Evolutionary conservation across 108 stramenopile species (phyloP).

Genomic region (Cylindrotheca fusiformis): DNA sequence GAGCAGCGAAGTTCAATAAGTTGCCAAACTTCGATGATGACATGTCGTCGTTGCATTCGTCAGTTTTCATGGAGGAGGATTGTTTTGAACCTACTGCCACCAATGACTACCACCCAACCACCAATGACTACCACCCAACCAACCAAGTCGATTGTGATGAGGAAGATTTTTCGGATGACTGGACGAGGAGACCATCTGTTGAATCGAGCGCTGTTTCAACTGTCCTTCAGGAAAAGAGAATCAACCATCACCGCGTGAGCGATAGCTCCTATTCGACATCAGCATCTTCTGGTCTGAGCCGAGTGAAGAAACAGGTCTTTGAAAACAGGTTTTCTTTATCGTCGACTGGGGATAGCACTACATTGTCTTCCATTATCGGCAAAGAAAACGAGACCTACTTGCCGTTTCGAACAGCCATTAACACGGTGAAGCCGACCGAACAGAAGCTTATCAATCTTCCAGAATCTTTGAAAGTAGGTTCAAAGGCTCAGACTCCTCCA

Average conservation of each 20-base stretch:
- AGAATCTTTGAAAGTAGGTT: conserved; percentile 14
- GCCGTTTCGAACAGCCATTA: conserved; percentile 21
- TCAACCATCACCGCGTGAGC: background rate
- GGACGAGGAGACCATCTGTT: conserved; percentile 17
- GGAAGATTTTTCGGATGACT: conserved; percentile 8
- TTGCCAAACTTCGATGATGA: conserved; percentile 27
- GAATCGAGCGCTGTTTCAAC: conserved; percentile 29
- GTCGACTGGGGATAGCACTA: conserved; percentile 31
- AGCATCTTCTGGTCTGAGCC: conserved; percentile 22
- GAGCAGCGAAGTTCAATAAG: conserved; percentile 30
- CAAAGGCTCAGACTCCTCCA: conserved; percentile 33
- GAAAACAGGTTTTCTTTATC: background rate
- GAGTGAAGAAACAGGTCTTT: conserved; percentile 36
- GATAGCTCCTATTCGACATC: conserved; percentile 19
- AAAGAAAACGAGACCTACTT: conserved; percentile 22
- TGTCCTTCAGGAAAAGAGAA: conserved; percentile 12
- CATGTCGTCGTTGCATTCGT: conserved; percentile 11
- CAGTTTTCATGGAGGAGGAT: background rate
- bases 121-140: background rate
- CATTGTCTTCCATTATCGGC: conserved; percentile 28
- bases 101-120: background rate
- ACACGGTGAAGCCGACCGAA: conserved; percentile 31
- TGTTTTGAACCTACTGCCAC: background rate
- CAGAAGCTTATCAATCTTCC: conserved; percentile 15
- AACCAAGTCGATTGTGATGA: conserved; percentile 17